Evolutionary conservation across 1,284 basidiomycete species (phyloP).

Genomic region (Rhodotorula sp.): DNA sequence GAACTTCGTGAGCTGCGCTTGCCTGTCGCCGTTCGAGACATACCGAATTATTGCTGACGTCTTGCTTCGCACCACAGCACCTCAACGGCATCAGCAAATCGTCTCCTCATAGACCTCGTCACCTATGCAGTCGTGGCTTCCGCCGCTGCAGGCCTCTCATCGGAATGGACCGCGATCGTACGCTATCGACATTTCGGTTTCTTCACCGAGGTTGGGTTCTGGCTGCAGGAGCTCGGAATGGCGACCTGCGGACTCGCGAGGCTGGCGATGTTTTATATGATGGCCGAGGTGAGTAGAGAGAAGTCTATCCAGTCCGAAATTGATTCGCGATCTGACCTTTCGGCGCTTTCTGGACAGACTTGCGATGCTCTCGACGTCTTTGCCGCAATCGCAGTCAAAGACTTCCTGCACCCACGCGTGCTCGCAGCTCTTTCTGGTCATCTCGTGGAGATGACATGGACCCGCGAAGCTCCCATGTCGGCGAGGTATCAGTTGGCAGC

Average conservation of each 20-base stretch:
- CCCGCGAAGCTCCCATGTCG: background rate
- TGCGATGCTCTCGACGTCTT: background rate
- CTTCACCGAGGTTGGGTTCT: conserved; percentile 10
- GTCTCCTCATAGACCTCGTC: background rate
- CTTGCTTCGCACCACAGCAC: no score
- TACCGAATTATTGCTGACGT: no score
- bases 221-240: background rate
- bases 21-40: no score
- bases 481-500: background rate
- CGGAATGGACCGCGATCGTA: background rate
- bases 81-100: background rate
- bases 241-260: background rate
- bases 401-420: background rate
- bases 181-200: background rate
- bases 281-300: background rate
- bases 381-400: background rate
- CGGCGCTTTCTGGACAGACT: background rate
- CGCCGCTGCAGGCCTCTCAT: background rate
- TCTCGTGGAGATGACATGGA: background rate
- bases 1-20: no score
- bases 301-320: no score
- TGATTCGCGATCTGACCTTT: no score
- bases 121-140: background rate
- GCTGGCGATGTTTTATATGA: background rate
- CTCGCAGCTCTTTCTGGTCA: background rate